A percentile compares a stretch with the other conserved stretches of the same genome.
phyloP scores from a whole-genome alignment of 768 basidiomycete species.

The Tylopilus vinaceipallidus region DNA sequence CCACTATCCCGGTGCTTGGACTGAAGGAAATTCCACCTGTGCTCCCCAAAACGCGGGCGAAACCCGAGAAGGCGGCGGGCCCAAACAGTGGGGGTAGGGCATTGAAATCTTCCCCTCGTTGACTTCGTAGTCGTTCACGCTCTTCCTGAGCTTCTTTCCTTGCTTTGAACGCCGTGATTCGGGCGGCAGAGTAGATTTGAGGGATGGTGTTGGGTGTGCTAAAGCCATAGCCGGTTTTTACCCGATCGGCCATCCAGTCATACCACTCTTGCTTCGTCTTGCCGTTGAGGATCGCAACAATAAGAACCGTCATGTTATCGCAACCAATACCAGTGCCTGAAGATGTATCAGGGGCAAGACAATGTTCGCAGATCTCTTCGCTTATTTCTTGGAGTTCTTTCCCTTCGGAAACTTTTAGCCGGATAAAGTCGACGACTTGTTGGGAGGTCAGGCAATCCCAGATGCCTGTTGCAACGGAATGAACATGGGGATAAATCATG shows the following conservation, averaged over 20 bases:
- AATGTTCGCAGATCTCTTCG: conserved; percentile 88
- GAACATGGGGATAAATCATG: conserved; percentile 3
- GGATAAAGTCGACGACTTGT: conserved; percentile 85
- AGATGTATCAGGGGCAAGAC: conserved; percentile 90
- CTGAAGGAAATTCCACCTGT: conserved; percentile 65
- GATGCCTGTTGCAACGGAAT: conserved; percentile 60
- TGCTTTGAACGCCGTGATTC: conserved; percentile 61
- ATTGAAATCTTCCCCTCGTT: conserved; percentile 35
- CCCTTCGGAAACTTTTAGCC: conserved; percentile 76
- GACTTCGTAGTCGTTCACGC: conserved; percentile 39
- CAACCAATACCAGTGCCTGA: conserved; percentile 93
- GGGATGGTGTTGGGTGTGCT: conserved; percentile 73
- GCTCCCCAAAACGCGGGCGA: conserved; percentile 56
- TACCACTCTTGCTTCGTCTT: conserved; percentile 93
- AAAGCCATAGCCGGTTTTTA: conserved; percentile 73
- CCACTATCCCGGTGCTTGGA: conserved; percentile 51
- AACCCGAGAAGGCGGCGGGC: conserved; percentile 40
- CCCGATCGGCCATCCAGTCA: conserved; percentile 81
- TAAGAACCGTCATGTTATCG: conserved; percentile 97
- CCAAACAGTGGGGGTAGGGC: conserved; percentile 31
- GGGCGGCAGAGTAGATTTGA: conserved; percentile 68
- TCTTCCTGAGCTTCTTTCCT: conserved; percentile 57
- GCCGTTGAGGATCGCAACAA: conserved; percentile 85
- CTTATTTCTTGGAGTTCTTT: conserved; percentile 80
- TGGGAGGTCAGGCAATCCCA: conserved; percentile 98